Conservation (phyloP, 1,284 basidiomycete genomes). For the Pseudozyma thailandica region DNA sequence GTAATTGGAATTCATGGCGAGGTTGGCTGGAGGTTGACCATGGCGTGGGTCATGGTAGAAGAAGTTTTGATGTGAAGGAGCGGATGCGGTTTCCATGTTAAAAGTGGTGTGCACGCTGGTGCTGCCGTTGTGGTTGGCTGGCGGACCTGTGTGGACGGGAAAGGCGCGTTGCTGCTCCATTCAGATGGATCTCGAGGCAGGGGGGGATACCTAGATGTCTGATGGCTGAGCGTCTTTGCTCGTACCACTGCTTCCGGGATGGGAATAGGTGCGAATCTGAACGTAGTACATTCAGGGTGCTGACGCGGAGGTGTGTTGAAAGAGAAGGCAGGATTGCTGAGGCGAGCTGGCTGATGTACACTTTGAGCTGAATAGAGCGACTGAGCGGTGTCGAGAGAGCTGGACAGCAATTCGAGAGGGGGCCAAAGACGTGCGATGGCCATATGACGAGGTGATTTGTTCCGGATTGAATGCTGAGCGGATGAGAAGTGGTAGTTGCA, state of each 20-base stretch:
- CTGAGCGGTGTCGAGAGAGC: background rate
- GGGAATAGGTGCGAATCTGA: background rate
- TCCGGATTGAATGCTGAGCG: no score
- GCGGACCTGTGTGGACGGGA: constrained; percentile 6
- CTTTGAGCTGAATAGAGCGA: background rate
- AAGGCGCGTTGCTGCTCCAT: constrained; percentile 28
- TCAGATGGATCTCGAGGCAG: constrained; percentile 10
- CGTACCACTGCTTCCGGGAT: background rate
- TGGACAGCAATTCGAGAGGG: background rate
- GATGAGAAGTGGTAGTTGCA: no score
- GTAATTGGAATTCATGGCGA: constrained; percentile 16
- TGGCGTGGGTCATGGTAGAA: constrained; percentile 42
- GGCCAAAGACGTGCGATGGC: background rate
- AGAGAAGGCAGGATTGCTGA: no score
- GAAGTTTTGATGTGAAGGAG: constrained; percentile 25
- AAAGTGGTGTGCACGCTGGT: background rate
- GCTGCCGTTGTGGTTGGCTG: background rate
- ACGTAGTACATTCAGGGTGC: background rate
- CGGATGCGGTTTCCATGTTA: constrained; percentile 34
- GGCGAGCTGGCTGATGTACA: background rate
- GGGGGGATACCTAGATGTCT: constrained; percentile 4
- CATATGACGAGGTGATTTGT: background rate
- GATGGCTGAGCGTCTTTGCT: background rate
- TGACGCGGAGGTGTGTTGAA: background rate
- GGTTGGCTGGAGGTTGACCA: constrained; percentile 9